These are phyloP conservation scores for Pythium oligandrum DNA, from an alignment of 352 stramenopile species.

Conservation along the genomic window DNA sequence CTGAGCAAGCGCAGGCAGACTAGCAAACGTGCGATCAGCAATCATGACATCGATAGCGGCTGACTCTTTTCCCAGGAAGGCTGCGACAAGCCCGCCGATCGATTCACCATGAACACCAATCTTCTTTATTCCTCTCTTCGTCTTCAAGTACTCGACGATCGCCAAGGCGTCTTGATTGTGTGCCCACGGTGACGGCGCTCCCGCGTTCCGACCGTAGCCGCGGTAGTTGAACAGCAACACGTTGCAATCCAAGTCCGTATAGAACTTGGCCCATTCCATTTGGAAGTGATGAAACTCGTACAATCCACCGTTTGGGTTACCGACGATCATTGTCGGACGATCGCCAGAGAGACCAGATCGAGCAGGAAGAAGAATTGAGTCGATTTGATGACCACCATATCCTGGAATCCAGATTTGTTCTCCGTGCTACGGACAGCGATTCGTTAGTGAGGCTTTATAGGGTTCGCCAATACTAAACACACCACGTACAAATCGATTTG, in stretches of 20 bases:
- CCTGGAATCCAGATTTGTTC: conserved; percentile 80
- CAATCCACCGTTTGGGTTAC: conserved; percentile 81
- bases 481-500: conserved; percentile 62
- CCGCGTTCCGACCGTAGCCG: conserved; percentile 72
- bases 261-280: conserved; percentile 89
- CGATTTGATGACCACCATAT: conserved; percentile 54
- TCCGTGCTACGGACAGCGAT: conserved; percentile 35
- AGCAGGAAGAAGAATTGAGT: conserved; percentile 77
- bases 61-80: conserved; percentile 55
- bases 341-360: conserved; percentile 26
- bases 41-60: conserved; percentile 62
- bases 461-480: conserved; percentile 2
- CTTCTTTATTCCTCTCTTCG: conserved; percentile 37
- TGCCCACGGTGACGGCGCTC: conserved; percentile 45
- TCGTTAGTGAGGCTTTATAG: conserved; percentile 2
- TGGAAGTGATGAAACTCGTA: conserved; percentile 88
- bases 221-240: conserved; percentile 87
- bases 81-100: conserved; percentile 74
- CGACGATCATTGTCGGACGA: conserved; percentile 60
- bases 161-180: conserved; percentile 72
- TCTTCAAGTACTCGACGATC: conserved; percentile 68
- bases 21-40: conserved; percentile 79
- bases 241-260: conserved; percentile 71
- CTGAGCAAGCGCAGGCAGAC: conserved; percentile 69
- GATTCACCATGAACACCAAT: conserved; percentile 82